Conservation (phyloP, 73 alveolate genomes). For the Tetrahymena thermophila region DNA sequence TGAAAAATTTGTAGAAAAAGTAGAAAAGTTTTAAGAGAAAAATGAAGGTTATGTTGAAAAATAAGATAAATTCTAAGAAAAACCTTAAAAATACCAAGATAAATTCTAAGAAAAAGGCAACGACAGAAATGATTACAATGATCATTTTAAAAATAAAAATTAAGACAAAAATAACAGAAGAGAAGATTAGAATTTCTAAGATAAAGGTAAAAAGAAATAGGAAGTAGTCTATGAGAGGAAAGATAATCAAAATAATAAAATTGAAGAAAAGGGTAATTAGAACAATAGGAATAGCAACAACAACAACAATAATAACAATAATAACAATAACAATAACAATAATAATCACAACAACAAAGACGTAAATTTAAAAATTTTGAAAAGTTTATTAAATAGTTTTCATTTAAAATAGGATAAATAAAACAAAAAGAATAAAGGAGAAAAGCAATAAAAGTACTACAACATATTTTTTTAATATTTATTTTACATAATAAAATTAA, state of each 20-base stretch:
- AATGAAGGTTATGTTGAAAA: neutral
- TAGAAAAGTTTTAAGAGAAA: neutral
- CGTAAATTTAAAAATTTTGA: neutral
- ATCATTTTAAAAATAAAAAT: neutral
- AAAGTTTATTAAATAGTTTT: neutral
- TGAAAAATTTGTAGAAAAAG: neutral
- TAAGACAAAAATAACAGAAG: neutral
- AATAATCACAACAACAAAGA: neutral
- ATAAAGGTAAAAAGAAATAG: neutral
- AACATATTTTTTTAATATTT: neutral
- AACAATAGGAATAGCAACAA: neutral
- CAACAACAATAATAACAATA: neutral
- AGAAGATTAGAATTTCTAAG: neutral
- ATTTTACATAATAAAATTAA: neutral
- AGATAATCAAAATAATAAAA: neutral
- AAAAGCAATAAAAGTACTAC: neutral
- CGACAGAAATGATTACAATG: neutral
- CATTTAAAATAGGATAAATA: neutral
- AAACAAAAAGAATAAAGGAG: neutral
- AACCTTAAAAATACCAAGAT: neutral
- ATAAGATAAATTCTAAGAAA: neutral
- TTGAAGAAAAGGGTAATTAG: neutral
- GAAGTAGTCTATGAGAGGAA: neutral
- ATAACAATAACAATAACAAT: neutral
- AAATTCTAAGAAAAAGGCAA: neutral